Conservation (phyloP, 441 rosid species). For the Mallotus repandus region DNA sequence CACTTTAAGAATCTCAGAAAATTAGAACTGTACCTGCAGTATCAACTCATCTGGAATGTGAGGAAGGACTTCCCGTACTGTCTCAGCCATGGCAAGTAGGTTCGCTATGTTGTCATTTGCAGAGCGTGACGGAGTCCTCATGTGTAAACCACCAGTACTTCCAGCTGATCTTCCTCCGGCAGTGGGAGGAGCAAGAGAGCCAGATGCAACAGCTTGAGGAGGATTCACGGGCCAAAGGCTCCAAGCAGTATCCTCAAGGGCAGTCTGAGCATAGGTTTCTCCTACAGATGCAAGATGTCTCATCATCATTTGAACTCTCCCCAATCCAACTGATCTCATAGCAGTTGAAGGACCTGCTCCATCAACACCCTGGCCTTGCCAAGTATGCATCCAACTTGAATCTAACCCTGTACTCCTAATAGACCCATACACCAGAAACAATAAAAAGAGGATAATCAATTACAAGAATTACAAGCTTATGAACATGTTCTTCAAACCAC, state of each 20-base stretch:
- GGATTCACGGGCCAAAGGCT: conserved; percentile 82
- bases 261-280: conserved; percentile 86
- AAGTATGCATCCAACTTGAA: conserved; percentile 70
- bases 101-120: conserved; percentile 60
- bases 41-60: conserved; percentile 89
- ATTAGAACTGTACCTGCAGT: conserved; percentile 59
- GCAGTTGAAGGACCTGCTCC: conserved; percentile 89
- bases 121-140: conserved; percentile 51
- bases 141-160: conserved; percentile 57
- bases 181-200: conserved; percentile 48
- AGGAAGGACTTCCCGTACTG: conserved; percentile 92
- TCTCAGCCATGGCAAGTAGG: conserved; percentile 90
- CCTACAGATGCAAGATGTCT: conserved; percentile 97
- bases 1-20: conserved; percentile 15
- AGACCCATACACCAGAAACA: conserved; percentile 24
- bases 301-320: conserved; percentile 98
- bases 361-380: conserved; percentile 78
- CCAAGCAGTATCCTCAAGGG: conserved; percentile 90
- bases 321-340: conserved; percentile 72
- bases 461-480: conserved; percentile 3
- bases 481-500: background rate
- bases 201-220: conserved; percentile 65
- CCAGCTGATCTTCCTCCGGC: conserved; percentile 47
- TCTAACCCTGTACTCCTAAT: conserved; percentile 79
- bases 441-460: background rate